Evolutionary conservation across 176 grass and related monocot species (phyloP), one percentile per base, ranked within the genome.

Genomic region (Phyllostachys edulis): DNA sequence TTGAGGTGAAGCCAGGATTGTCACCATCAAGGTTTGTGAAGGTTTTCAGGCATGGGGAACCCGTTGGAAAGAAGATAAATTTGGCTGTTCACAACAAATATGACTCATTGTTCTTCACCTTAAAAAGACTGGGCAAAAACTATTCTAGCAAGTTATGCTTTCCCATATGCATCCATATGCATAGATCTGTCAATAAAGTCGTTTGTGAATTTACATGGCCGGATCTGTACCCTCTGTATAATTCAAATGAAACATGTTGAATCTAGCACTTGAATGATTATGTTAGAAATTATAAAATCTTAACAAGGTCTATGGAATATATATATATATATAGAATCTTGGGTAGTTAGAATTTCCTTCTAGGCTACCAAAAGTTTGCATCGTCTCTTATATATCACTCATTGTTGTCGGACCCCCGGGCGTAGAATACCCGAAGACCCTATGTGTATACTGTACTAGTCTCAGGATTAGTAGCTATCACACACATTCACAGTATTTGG

Each of bases 31-130:
- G 62, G 34, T 51, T 80, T 80, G 87, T 89, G 82, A 89, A 89
- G 70, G 87, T 89, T 76, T 89, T 89, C 63, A 80, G 81, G 77
- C 82, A 89, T 40, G 87, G 87, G 8, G 18, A 69, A 51, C 34
- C 39, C 39, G 37, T 80, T 18, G 82, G 87, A 20, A 85, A 82
- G 52, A 89, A 89, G 82, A 81, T 89, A 68, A 85, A 89, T 63
- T 59, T 89, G 63, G 24, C 51, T 11, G 15, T 39, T 23, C 82
- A 89, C 82, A 60, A 85, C 23, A 89, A 17, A 12, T 89, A 69
- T 52, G 63, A 47, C 8, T 85, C 87, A 0, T 6, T 89, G 54
- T 85, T 70, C 41, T 85, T 85, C 63, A 44, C 82, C 12, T 23
- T 85, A 5, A 85, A 81, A 69, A 76, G 52, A 52, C 18, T 89